Evolutionary conservation across 306 rosid species (phyloP), one percentile per base, ranked within the genome.

Genomic region (Crotalaria pallida): DNA sequence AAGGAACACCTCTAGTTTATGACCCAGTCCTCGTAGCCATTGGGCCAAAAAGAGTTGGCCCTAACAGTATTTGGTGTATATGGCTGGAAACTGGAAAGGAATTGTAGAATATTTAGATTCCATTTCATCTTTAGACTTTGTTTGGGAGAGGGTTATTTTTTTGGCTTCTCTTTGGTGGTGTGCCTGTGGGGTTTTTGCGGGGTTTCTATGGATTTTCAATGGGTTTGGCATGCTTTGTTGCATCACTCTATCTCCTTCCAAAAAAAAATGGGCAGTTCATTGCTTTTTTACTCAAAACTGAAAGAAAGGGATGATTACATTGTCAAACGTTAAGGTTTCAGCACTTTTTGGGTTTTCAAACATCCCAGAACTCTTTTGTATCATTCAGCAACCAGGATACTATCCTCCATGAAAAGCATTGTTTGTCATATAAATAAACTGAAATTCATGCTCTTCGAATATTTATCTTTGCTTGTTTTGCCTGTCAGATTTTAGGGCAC

Each of bases 401-500:
- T 70, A 62, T 59, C 58, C 10, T 26, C 51, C 77, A 26, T 22
- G 62, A 5, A 58, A 65, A 34, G 26, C 52, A 61, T 47, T 76
- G 33, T 58, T 8, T 68, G 8, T 44, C 48, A 7, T 17, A 19
- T 36, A 61, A 50, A 36, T 49, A 61, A 50, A 36, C 43, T 24
- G 44, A 43, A 57, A 58, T 72, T 27, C 24, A 63, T 65, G 47
- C 44, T 27, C 55, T 22, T 24, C 45, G 10, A 7, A 77, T 68
- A 66, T 65, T 77, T 45, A 74, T 23, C 9, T 23, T 72, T 70
- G 48, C 11, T 79, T 66, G 45, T 58, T 83, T 81, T 40, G 57
- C 44, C 49, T 87, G 61, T 71, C 89, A 94, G 99, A 74, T 94
- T 61, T 77, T 88, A 51, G 96, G 96, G 73, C 77, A 85, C 83